Evolutionary conservation across 306 rosid species (phyloP), one percentile per base, ranked within the genome.

Genomic region (Begonia masoniana): DNA sequence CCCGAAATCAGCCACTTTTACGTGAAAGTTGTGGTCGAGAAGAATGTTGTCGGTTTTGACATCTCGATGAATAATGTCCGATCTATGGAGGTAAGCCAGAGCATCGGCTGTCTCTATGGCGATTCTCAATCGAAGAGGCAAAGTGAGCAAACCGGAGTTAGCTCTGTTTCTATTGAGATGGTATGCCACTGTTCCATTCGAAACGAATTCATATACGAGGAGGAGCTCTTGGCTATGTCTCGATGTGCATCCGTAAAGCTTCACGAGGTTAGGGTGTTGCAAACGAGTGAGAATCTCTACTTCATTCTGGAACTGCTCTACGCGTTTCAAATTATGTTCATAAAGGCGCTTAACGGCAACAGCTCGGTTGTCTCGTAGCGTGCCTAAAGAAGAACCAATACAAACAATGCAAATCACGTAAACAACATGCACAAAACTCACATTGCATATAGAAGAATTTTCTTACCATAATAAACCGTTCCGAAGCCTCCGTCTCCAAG

Each of bases 401-500:
- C 45, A 15, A 48, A 45, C 14, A 12, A 42, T 7, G 39, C 3
- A 31, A 31, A 31, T 31, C 39, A 31, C 7, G 39, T 31, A 6
- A 31, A 31, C 8, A 31, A 31, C 7, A 3, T 5, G 26, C 24
- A 13, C 42, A 4, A 14, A 17, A 42, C 10, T 51, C 31, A 5
- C 16, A 58, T 41, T n/a, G 47, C 0, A 12, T 5, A n/a, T 15
- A 55, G 10, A 5, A 52, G 12, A 55, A 13, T 46, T 31, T 59
- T 55, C 61, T 43, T 54, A 91, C 99, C 99, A 63, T 74, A 81
- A 71, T 91, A 91, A 59, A 91, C 99, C 15, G 84, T 66, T 58
- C 99, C 99, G 54, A 83, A 91, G 52, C 99, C 99, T 59, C 99
- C 99, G 16, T 86, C 92, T 16, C 99, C 99, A 59, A 91, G 72